Base-by-base conservation (phyloP, 2,329 filamentous ascomycete species). In the Beauveria sp. region DNA sequence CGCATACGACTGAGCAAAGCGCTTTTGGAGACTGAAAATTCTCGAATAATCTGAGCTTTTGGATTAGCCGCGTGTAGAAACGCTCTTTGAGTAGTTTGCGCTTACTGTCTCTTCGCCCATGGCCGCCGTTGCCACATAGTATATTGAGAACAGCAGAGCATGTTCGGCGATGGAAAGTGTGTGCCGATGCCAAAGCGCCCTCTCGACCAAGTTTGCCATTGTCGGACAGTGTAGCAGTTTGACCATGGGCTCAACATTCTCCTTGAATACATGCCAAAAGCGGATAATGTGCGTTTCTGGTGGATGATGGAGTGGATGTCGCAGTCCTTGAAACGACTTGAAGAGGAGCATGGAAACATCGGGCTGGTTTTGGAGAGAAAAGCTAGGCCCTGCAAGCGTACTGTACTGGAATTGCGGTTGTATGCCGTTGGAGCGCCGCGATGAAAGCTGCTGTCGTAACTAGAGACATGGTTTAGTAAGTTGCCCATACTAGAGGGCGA, bases 1-100 rank as follows among this genome's bases (percentile, higher is more conserved):
- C 55, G 54, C 48, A 62, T 53, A 22, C 55, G 61, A 5, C 44
- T 43, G 24, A 62, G 61, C 28, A 62, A 20, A n/a, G 43, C 44
- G 14, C 28, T 5, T 10, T 52, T 56, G 24, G 52, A 51, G 24
- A 50, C 44, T 5, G 34, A 56, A 30, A 61, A 60, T 6, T 61
- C 52, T 24, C 30, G 41, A 40, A 51, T 40, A 9, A 61, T 47
- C 59, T 61, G 16, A 12, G n/a, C 9, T 8, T 10, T 3, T 1
- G 9, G 2, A 28, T 59, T 53, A 59, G 48, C 10, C 3, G n/a
- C 28, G 30, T 3, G 8, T 2, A 10, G 2, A n/a, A 24, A 2
- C 5, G 28, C 28, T 1, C 18, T 8, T 3, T 10, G 2, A 28
- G 2, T 3, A n/a, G 5, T 37, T 37, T 37, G 34, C 3, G 37